Evolutionary conservation across 2,329 filamentous ascomycete species (phyloP).

Genomic region (Phyllosticta citriasiana): DNA sequence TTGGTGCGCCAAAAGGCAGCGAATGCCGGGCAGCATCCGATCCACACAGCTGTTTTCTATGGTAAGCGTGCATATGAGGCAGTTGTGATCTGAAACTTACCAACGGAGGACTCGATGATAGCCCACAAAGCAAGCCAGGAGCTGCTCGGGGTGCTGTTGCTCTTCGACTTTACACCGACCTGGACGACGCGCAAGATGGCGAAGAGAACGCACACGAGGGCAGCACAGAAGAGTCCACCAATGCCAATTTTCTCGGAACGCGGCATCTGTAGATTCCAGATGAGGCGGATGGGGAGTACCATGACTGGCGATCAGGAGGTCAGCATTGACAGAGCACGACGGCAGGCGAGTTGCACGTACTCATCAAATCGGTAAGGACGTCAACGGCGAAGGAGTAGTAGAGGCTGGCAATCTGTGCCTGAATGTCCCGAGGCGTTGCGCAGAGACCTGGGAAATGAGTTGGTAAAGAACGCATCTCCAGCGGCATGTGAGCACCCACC

Average conservation of each 20-base stretch:
- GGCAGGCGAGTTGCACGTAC: conserved; percentile 12
- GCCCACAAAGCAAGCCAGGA: conserved; percentile 30
- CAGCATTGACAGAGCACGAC: too few relatives aligned
- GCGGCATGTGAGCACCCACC: neutral
- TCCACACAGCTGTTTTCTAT: conserved; percentile 15
- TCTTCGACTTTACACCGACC: conserved; percentile 20
- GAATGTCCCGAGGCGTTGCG: conserved; percentile 18
- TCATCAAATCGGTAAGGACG: conserved; percentile 27
- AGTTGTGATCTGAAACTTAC: conserved; percentile 15
- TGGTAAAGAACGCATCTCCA: neutral
- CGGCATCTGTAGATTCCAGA: conserved; percentile 28
- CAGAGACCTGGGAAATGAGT: conserved; percentile 16
- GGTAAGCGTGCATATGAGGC: neutral
- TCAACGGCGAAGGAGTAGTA: conserved; percentile 29
- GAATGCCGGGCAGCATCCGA: conserved; percentile 18
- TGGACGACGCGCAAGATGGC: conserved; percentile 23
- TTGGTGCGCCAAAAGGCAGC: conserved; percentile 13
- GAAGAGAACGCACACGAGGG: conserved; percentile 20
- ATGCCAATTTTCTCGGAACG: conserved; percentile 24
- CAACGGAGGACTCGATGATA: conserved; percentile 26
- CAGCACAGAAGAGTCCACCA: conserved; percentile 18
- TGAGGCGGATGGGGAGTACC: conserved; percentile 27
- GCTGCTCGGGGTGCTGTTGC: conserved; percentile 19
- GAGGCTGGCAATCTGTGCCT: conserved; percentile 23
- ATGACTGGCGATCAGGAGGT: conserved; percentile 21